Conservation (phyloP, 495 filamentous ascomycete species). For the Bacidia rubella region DNA sequence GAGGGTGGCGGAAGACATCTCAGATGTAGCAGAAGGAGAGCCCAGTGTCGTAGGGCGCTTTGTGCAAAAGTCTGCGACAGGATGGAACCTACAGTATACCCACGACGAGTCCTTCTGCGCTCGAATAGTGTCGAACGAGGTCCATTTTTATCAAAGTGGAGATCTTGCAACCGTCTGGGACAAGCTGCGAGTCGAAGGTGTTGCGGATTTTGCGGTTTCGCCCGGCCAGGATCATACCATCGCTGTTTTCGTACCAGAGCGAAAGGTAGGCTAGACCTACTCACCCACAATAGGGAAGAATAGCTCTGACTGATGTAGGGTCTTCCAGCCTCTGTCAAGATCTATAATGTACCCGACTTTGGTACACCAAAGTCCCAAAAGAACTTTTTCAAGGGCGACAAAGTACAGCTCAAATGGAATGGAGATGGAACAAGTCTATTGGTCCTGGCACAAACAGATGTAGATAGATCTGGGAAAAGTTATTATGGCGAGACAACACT, state of each 20-base stretch:
- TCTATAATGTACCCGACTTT: conserved; percentile 85
- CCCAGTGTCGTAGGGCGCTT: conserved; percentile 67
- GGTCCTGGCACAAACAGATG: conserved; percentile 93
- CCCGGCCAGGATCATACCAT: conserved; percentile 79
- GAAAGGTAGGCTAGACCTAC: conserved; percentile 48
- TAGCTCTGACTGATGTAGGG: conserved; percentile 39
- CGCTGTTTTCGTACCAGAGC: conserved; percentile 87
- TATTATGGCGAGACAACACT: conserved; percentile 98
- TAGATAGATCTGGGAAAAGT: conserved; percentile 94
- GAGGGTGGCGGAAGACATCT: conserved; percentile 48
- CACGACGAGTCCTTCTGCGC: conserved; percentile 85
- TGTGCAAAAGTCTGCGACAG: conserved; percentile 87
- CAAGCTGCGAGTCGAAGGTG: conserved; percentile 85
- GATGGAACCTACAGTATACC: conserved; percentile 97
- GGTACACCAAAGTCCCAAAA: conserved; percentile 74
- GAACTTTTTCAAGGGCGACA: conserved; percentile 98
- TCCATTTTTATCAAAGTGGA: conserved; percentile 86
- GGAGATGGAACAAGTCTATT: conserved; percentile 75
- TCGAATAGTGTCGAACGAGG: conserved; percentile 86
- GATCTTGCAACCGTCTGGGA: conserved; percentile 84
- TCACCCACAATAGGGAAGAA: neutral
- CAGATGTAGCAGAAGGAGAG: conserved; percentile 11
- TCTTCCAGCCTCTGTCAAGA: conserved; percentile 82
- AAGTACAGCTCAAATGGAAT: conserved; percentile 98
- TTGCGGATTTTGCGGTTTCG: conserved; percentile 76